Base-by-base conservation (phyloP, 345 rosid species). In the Balakata baccata region DNA sequence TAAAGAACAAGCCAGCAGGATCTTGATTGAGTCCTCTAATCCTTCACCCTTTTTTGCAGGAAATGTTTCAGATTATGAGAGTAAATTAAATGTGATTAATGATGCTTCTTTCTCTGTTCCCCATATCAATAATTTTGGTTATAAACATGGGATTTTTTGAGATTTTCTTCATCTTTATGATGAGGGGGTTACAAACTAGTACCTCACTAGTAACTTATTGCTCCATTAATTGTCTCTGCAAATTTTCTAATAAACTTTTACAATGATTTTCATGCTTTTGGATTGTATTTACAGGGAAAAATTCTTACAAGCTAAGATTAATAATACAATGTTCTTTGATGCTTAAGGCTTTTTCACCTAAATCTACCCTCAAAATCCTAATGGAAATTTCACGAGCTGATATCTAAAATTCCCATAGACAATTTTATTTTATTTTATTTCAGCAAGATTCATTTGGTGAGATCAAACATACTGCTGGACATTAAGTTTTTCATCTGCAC, bases 61-160 rank as follows among this genome's bases (percentile, higher is more conserved):
- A 41, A 50, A 69, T 51, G 70, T 61, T 29, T 43, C 50, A 43
- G 38, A 38, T 29, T 63, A 53, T 37, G 77, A 79, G 50, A 51
- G 1, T 54, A 79, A 79, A 64, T 60, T 46, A n/a, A 29, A 25
- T 53, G 78, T 54, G 45, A 16, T 74, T 53, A 43, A 20, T 50
- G 23, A 25, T 56, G 63, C 7, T 45, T n/a, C 43, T 22, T 68
- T 59, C 14, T 50, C 41, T 62, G n/a, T 11, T 45, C 54, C 49
- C 54, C 41, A 39, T 23, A 64, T 23, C 17, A 66, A 64, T 45
- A 64, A 39, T 66, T 64, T 49, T 68, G 73, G 65, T 11, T 70
- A 71, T 70, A 61, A 62, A 52, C 59, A 66, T 69, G 70, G 76
- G 60, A 18, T 22, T 69, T 58, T 59, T 57, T 65, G 74, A 75